Base-by-base conservation (phyloP, 139 green algal genomes). In the Cymbomonas tetramitiformis region DNA sequence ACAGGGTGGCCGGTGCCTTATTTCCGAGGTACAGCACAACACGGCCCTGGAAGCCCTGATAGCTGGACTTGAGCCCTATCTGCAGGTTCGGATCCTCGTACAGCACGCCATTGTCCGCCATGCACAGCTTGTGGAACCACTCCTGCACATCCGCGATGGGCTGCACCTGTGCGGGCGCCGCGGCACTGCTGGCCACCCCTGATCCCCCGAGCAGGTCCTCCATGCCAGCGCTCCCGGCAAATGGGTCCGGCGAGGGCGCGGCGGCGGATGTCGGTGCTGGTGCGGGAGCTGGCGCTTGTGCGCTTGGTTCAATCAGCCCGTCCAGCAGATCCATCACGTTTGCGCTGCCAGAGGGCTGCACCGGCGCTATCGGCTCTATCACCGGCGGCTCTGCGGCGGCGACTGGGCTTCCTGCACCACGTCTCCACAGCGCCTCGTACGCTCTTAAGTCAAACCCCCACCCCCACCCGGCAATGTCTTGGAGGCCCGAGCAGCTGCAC, bases 61-160 rank as follows among this genome's bases (percentile, higher is more conserved):
- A 88, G 19, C 77, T 51, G 7, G 47, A 58, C 68, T 97, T 94
- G 51, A 96, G 12, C 6, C 88, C 89, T 8, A 91, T 68, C 72
- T 88, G 75, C 12, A 97, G 46, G 63, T 84, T 79, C 30, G 77
- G 60, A 72, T 97, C 90, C 74, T 97, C 87, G 51, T 95, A 97
- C 44, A 97, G 69, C 30, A 97, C 73, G 30, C 90, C 90, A 31
- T 66, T 78, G 44, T 69, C 44, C 31, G 58, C 46, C 5, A 56
- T 38, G 48, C 54, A 71, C 48, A 87, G 62, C 47, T 72, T 74
- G 46, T 51, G 51, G 51, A 79, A 78, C 75, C 83, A 93, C 6
- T 75, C 67, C 1, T 56, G 49, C 21, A 86, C 53, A 38, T 79
- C 79, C 6, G 75, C 76, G 8, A 34, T 56, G 3, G 76, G 78